Evolutionary conservation across 768 basidiomycete species (phyloP), one percentile per base, ranked within the genome.

Genomic region (Glaciozyma martinii): DNA sequence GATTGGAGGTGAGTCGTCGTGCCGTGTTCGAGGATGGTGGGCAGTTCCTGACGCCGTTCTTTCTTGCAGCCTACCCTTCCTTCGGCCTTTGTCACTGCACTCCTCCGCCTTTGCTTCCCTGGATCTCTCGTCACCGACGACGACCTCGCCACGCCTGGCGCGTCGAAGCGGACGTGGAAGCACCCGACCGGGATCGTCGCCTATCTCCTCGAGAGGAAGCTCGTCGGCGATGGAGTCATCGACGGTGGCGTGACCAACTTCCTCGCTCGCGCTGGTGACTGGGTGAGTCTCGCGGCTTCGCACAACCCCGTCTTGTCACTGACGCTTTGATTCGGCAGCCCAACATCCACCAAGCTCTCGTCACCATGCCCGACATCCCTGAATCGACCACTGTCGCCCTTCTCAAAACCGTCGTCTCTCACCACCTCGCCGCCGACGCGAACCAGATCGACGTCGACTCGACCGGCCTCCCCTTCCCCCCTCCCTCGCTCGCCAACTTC

Each of bases 31-130:
- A 15, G 19, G 29, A 0, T 18, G 4, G 30, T 21, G 9, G 6
- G 5, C 37, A 40, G 37, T 13, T 40, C 7, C 53, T 37, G 47
- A 47, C 9, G 32, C 5, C 5, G 43, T 9, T 30, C 46, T 25
- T 16, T 3, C 47, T 49, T 27, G 37, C 56, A 69, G 67, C 68
- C 68, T 18, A 58, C 55, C 4, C n/a, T 70, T 7, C 68, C 68
- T 3, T 70, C 68, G 13, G 33, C 68, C 0, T 70, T 70, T 44
- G 57, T 70, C 25, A 70, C 65, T 37, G 68, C 68, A 6, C 25
- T 70, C 23, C 60, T 70, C 42, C 65, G 63, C 37, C 60, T 70
- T 18, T 64, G 56, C 12, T 70, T 70, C 65, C 68, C 68, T 9
- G 33, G 58, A 12, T n/a, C 60, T 5, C 58, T 64, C 42, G 60